These are phyloP conservation scores for Moringa oleifera DNA, from an alignment of 345 rosid genomes.

Conservation along the genomic window DNA sequence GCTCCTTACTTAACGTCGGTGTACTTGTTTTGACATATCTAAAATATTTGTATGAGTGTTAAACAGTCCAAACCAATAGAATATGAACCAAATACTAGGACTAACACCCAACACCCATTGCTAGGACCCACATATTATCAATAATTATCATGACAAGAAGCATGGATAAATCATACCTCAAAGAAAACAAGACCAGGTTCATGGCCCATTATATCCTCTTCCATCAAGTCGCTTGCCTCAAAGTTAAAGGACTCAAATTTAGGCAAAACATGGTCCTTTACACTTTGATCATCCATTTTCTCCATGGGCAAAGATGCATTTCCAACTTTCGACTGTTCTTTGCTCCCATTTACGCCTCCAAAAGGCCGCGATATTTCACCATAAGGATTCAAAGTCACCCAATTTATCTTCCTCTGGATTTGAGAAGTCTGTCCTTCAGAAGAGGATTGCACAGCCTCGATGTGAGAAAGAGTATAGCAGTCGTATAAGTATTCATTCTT, in stretches of 20 bases:
- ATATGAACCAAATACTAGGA: no score
- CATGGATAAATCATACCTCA: conserved; percentile 47
- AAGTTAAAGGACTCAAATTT: conserved; percentile 59
- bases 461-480: conserved; percentile 59
- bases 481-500: conserved; percentile 67
- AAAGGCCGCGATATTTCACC: conserved; percentile 43
- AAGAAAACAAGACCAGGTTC: conserved; percentile 81
- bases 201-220: conserved; percentile 76
- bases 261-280: conserved; percentile 34
- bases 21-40: no score
- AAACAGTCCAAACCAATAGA: no score
- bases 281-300: conserved; percentile 17
- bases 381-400: conserved; percentile 89
- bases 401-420: conserved; percentile 66
- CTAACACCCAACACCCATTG: no score
- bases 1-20: no score
- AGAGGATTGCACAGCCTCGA: conserved; percentile 39
- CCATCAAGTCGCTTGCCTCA: conserved; percentile 71
- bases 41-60: no score
- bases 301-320: conserved; percentile 16
- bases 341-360: conserved; percentile 20
- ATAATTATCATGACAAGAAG: neutral
- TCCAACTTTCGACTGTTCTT: conserved; percentile 16
- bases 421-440: conserved; percentile 37
- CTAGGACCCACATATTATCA: conserved; percentile 1